A percentile compares a stretch with the other conserved stretches of the same genome.
These are phyloP conservation scores for Irpex rosettiformis DNA, from an alignment of 1,284 basidiomycete species.

Conservation along the genomic window DNA sequence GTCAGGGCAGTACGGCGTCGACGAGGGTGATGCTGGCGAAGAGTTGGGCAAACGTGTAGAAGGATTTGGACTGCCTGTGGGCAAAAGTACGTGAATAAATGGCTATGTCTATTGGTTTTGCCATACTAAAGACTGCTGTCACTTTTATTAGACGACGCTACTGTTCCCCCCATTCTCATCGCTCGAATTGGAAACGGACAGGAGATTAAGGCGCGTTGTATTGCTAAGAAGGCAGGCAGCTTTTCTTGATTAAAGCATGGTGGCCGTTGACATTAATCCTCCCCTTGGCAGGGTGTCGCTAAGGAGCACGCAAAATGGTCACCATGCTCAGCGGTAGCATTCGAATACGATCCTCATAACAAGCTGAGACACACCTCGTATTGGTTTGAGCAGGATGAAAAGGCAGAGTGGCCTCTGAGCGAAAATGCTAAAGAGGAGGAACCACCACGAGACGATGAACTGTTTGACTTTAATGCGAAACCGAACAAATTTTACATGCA, in stretches of 20 bases:
- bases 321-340: conserved; percentile 91
- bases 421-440: conserved; percentile 84
- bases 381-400: conserved; percentile 87
- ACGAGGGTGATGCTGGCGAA: conserved; percentile 52
- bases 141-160: conserved; percentile 49
- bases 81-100: conserved; percentile 61
- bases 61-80: conserved; percentile 84
- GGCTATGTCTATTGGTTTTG: not conserved
- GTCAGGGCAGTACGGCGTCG: conserved; percentile 34
- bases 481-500: conserved; percentile 89
- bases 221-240: conserved; percentile 84
- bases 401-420: conserved; percentile 81
- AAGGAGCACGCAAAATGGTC: conserved; percentile 99
- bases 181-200: conserved; percentile 95
- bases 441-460: conserved; percentile 71
- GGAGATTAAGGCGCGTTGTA: conserved; percentile 83
- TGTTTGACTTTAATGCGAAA: conserved; percentile 85
- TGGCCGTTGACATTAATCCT: not conserved
- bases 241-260: not conserved
- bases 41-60: conserved; percentile 71
- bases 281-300: conserved; percentile 74
- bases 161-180: conserved; percentile 72
- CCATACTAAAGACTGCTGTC: not conserved
- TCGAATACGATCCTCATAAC: conserved; percentile 99
- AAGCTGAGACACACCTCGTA: conserved; percentile 93